These are phyloP conservation scores for Penicillium corylophilum DNA, from an alignment of 2,329 filamentous ascomycete species.

Conservation along the genomic window DNA sequence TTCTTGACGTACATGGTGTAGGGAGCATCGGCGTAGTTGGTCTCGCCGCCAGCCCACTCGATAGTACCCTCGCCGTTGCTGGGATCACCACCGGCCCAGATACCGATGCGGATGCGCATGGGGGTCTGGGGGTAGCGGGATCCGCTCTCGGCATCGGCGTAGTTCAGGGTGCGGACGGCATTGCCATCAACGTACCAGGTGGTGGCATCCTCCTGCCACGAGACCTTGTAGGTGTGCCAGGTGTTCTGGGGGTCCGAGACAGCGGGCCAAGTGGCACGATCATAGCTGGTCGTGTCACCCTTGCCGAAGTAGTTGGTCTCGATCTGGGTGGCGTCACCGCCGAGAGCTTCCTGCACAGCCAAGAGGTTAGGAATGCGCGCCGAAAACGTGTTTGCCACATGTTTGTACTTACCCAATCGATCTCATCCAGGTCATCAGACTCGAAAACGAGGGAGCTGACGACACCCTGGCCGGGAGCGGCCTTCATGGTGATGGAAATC, in stretches of 20 bases:
- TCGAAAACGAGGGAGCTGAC: conserved; percentile 89
- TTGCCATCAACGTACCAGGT: conserved; percentile 65
- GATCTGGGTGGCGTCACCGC: conserved; percentile 35
- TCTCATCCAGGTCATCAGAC: conserved; percentile 93
- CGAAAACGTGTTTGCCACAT: conserved; percentile 44
- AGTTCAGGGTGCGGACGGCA: conserved; percentile 61
- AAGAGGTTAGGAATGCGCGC: conserved; percentile 54
- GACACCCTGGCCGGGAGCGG: conserved; percentile 82
- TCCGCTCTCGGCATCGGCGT: conserved; percentile 58
- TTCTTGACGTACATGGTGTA: conserved; percentile 74
- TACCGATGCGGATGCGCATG: conserved; percentile 68
- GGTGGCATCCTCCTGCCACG: conserved; percentile 65
- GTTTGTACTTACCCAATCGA: conserved; percentile 86
- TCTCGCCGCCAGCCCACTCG: conserved; percentile 68
- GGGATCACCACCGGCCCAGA: conserved; percentile 64
- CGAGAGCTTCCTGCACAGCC: conserved; percentile 35
- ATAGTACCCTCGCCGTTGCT: conserved; percentile 51
- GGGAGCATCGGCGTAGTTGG: conserved; percentile 64
- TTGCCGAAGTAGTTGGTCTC: conserved; percentile 98
- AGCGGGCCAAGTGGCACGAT: conserved; percentile 77
- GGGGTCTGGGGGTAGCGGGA: conserved; percentile 69
- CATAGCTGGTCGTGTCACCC: conserved; percentile 73
- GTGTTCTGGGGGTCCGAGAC: conserved; percentile 56
- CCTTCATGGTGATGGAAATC: conserved; percentile 80
- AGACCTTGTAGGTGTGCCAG: conserved; percentile 53